Conservation (phyloP, 352 stramenopile genomes). For the Globisporangium paddicum region DNA sequence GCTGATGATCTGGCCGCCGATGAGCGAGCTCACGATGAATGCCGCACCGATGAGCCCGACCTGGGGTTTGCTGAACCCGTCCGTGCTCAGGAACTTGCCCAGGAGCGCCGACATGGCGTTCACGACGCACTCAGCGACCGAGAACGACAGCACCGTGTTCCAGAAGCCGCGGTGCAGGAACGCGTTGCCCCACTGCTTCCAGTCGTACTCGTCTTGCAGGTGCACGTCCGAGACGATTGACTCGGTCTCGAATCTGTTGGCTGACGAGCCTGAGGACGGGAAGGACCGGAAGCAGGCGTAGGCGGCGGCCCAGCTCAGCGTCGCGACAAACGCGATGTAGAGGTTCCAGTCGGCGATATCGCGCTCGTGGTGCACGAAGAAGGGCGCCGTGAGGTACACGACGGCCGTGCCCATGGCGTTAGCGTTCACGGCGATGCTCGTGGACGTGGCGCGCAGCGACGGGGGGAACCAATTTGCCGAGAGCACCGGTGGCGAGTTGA, state of each 20-base stretch:
- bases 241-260: conserved; percentile 19
- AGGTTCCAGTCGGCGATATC: conserved; percentile 43
- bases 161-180: conserved; percentile 62
- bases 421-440: conserved; percentile 68
- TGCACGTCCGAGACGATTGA: conserved; percentile 53
- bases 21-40: conserved; percentile 67
- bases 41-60: conserved; percentile 59
- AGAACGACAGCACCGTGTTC: conserved; percentile 60
- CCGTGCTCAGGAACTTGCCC: conserved; percentile 59
- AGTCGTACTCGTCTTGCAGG: conserved; percentile 66
- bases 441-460: conserved; percentile 57
- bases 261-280: conserved; percentile 16
- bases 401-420: conserved; percentile 67
- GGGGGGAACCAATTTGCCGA: conserved; percentile 74
- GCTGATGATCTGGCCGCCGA: conserved; percentile 66
- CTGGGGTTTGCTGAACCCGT: conserved; percentile 57
- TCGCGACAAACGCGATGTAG: conserved; percentile 28
- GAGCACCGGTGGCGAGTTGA: conserved; percentile 73
- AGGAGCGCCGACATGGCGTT: conserved; percentile 71
- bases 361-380: conserved; percentile 34
- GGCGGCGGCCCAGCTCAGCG: conserved; percentile 14
- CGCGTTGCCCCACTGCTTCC: conserved; percentile 57
- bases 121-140: conserved; percentile 57
- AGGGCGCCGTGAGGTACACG: conserved; percentile 48
- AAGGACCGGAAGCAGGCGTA: conserved; percentile 43